These are phyloP conservation scores for Perilla frutescens DNA, from an alignment of 257 asterid genomes.

Conservation along the genomic window DNA sequence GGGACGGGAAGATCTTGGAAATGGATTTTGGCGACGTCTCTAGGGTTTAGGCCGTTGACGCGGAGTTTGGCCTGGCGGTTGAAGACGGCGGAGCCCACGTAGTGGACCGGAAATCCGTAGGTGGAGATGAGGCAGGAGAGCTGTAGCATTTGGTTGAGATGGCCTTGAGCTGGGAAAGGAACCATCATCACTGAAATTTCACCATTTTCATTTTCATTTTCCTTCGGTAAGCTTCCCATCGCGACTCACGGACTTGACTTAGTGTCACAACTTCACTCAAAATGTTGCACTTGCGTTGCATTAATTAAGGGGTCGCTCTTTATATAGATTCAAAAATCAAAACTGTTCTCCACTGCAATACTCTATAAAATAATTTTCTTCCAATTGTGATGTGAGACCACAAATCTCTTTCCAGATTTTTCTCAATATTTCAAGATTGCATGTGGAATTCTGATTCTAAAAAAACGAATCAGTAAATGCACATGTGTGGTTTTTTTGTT, in stretches of 20 bases:
- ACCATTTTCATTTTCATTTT: background rate
- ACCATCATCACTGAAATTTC: slow-evolving; percentile 33
- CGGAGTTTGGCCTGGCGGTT: slow-evolving; percentile 53
- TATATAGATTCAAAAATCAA: too few species aligned
- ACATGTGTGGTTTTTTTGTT: too few species aligned
- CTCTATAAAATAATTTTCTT: too few species aligned
- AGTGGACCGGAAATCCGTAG: slow-evolving; percentile 42
- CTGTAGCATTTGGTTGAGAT: slow-evolving; percentile 48
- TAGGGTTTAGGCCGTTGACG: slow-evolving; percentile 38
- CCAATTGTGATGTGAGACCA: too few species aligned
- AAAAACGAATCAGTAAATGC: too few species aligned
- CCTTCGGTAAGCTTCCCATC: slow-evolving; percentile 34
- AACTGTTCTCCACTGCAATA: too few species aligned
- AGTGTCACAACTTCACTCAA: too few species aligned
- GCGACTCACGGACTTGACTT: background rate
- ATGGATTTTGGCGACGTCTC: slow-evolving; percentile 37
- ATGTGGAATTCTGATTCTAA: too few species aligned
- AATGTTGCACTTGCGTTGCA: too few species aligned
- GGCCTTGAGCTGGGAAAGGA: slow-evolving; percentile 51
- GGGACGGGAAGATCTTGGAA: slow-evolving; percentile 48
- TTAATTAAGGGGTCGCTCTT: too few species aligned
- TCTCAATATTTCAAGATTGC: too few species aligned
- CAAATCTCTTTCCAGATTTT: too few species aligned
- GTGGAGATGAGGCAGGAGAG: slow-evolving; percentile 46
- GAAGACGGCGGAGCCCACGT: slow-evolving; percentile 44